Evolutionary conservation across 805 yeast genomes (phyloP).

Genomic region (Maudiozyma serrabonitensis): DNA sequence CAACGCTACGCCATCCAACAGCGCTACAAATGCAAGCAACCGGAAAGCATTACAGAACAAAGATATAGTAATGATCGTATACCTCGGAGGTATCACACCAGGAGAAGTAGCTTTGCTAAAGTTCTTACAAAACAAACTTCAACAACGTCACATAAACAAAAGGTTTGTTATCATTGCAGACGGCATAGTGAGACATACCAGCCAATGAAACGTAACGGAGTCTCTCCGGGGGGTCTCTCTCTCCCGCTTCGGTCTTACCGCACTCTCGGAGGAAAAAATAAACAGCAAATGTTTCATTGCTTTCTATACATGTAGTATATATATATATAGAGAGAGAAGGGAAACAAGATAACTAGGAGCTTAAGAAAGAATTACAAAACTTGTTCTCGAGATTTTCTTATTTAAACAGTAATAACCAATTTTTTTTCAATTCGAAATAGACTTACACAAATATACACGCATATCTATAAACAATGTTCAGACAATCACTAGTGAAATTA

Average conservation of each 20-base stretch:
- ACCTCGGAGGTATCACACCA: conserved; percentile 80
- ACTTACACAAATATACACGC: background rate
- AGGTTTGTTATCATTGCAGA: conserved; percentile 40
- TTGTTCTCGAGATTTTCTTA: too few relatives aligned
- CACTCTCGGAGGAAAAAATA: background rate
- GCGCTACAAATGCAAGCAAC: background rate
- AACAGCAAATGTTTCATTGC: too few relatives aligned
- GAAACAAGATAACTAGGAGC: too few relatives aligned
- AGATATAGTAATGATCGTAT: conserved; percentile 37
- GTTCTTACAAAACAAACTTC: conserved; percentile 41
- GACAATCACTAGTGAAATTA: conserved; percentile 3
- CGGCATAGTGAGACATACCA: conserved; percentile 35
- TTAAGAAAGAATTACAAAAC: too few relatives aligned
- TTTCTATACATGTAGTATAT: too few relatives aligned
- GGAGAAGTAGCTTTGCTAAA: conserved; percentile 72
- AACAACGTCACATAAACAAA: conserved; percentile 29
- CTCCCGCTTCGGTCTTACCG: background rate
- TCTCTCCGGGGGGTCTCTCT: background rate
- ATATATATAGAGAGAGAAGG: too few relatives aligned
- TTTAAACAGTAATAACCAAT: background rate
- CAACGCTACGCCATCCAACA: background rate
- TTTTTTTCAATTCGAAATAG: background rate
- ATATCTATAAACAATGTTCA: conserved; percentile 1
- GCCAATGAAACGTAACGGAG: conserved; percentile 1
- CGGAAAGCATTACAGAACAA: background rate